These are phyloP conservation scores for Erucastrum elatum DNA, from an alignment of 345 rosid genomes.

Conservation along the genomic window DNA sequence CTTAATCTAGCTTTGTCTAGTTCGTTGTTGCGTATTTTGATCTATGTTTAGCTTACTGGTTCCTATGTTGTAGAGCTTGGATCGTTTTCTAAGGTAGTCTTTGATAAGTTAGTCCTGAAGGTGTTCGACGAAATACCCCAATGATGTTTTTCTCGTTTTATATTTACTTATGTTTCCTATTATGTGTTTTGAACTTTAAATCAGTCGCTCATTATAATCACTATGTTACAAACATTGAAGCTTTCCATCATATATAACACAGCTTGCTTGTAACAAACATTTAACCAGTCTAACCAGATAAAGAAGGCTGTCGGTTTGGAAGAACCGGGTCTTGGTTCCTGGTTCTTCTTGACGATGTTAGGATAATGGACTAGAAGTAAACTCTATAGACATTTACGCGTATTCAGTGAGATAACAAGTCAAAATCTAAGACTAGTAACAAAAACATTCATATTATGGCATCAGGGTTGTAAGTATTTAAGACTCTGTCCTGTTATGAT, in stretches of 20 bases:
- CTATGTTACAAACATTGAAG: background rate
- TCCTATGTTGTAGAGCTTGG: background rate
- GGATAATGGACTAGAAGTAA: background rate
- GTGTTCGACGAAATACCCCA: constrained; percentile 24
- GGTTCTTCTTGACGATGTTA: background rate
- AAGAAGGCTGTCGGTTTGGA: background rate
- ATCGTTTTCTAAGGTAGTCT: background rate
- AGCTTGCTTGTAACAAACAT: background rate
- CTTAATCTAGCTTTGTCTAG: background rate
- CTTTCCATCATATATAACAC: background rate
- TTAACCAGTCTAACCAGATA: background rate
- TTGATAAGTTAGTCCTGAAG: background rate
- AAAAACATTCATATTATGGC: background rate
- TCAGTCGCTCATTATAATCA: background rate
- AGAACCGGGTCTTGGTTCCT: constrained; percentile 37
- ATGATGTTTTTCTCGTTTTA: background rate
- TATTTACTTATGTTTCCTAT: too few species aligned
- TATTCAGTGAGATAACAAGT: background rate
- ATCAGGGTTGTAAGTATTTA: background rate
- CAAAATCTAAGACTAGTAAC: background rate
- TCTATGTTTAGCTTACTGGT: background rate
- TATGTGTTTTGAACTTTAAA: background rate
- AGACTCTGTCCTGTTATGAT: background rate
- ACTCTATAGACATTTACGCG: constrained; percentile 14
- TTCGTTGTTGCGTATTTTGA: background rate